Percentiles rank a stretch among this genome's conserved stretches.
Conservation (phyloP, 2,329 filamentous ascomycete species). For the Sporothrix sp. region DNA sequence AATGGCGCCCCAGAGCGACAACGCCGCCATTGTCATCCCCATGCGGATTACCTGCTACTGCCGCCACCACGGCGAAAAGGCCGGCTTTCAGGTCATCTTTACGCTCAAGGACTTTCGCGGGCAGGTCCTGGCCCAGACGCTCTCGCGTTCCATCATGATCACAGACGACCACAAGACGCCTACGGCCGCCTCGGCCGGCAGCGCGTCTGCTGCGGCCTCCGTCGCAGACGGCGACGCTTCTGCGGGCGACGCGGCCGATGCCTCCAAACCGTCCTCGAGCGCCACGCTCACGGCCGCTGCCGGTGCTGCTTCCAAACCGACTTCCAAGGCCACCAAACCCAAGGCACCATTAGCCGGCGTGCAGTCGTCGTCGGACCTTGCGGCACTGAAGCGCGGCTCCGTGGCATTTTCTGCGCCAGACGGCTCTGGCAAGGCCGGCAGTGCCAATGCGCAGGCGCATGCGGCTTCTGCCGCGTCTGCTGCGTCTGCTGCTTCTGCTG, state of each 20-base stretch:
- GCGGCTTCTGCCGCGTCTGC: constrained; percentile 9
- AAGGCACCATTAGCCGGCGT: constrained; percentile 48
- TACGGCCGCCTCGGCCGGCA: constrained; percentile 16
- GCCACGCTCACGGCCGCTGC: constrained; percentile 12
- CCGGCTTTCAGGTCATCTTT: constrained; percentile 87
- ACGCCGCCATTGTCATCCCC: constrained; percentile 55
- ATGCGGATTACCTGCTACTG: constrained; percentile 98
- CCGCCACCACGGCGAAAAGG: constrained; percentile 86
- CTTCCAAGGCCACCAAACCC: constrained; percentile 31
- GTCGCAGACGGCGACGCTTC: constrained; percentile 12
- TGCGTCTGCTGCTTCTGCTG: constrained; percentile 19
- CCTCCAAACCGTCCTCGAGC: constrained; percentile 2
- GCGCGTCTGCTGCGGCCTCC: constrained; percentile 8
- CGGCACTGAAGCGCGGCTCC: constrained; percentile 45
- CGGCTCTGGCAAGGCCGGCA: neutral
- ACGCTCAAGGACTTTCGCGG: constrained; percentile 77
- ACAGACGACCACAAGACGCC: constrained; percentile 95
- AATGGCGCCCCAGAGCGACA: constrained; percentile 11
- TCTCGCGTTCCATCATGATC: constrained; percentile 87
- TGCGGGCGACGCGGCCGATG: constrained; percentile 9
- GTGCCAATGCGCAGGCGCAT: neutral
- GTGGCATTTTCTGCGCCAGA: constrained; percentile 20
- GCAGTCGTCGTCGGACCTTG: constrained; percentile 54
- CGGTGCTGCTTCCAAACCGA: constrained; percentile 21
- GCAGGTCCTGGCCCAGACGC: constrained; percentile 69